A percentile compares a stretch with the other conserved stretches of the same genome.
These are phyloP conservation scores for Beauveria rudraprayagi DNA, from an alignment of 2,329 filamentous ascomycete species.

Conservation along the genomic window DNA sequence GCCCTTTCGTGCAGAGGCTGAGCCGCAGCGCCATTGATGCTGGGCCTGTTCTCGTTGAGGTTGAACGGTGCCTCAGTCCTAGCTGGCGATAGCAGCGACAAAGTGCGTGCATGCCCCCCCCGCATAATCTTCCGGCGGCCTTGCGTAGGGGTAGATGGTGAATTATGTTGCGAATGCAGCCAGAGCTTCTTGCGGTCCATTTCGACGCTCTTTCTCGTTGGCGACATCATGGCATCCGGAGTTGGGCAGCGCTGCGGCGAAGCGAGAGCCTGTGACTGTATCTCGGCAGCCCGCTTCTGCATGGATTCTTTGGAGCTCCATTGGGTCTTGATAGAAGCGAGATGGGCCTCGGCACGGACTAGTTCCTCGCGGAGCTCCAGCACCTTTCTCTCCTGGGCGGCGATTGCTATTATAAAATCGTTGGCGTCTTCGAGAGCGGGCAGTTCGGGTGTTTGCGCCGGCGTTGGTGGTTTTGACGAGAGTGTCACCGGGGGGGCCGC, in stretches of 20 bases:
- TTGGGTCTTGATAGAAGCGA: conserved; percentile 70
- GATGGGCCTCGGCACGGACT: conserved; percentile 68
- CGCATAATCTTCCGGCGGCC: conserved; percentile 57
- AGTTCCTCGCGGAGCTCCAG: conserved; percentile 88
- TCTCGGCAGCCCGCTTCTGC: conserved; percentile 64
- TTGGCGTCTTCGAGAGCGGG: conserved; percentile 46
- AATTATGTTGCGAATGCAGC: conserved; percentile 38
- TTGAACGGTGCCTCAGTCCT: conserved; percentile 37
- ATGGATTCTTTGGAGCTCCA: conserved; percentile 72
- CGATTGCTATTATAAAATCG: conserved; percentile 79
- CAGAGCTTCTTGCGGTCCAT: conserved; percentile 66
- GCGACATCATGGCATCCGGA: conserved; percentile 24
- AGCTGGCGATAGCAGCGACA: conserved; percentile 75
- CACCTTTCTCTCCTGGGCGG: conserved; percentile 83
- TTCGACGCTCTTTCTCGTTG: conserved; percentile 44
- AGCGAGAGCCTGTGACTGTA: conserved; percentile 42
- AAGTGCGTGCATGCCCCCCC: conserved; percentile 53
- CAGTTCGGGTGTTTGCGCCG: conserved; percentile 35
- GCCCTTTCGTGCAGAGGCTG: conserved; percentile 14
- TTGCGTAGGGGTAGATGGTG: conserved; percentile 29
- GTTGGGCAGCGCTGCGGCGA: conserved; percentile 20
- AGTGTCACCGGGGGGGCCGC: conserved; percentile 16
- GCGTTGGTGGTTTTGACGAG: conserved; percentile 42
- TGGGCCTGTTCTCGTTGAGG: conserved; percentile 28
- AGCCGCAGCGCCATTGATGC: conserved; percentile 1